Evolutionary conservation across 257 asterid genomes (phyloP).

Genomic region (Penstemon barbatus): DNA sequence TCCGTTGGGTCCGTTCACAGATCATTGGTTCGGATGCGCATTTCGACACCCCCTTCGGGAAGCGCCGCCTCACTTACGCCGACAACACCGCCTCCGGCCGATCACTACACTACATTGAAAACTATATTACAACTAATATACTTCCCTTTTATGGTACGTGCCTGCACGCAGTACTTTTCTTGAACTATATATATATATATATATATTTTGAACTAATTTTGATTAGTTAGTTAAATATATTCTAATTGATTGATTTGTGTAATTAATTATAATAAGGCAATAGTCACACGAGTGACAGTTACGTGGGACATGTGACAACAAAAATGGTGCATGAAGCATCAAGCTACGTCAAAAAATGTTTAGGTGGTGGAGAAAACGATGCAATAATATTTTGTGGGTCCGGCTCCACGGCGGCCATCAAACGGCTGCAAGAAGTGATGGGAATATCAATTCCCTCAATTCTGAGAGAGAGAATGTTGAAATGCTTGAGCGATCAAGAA

Average conservation of each 20-base stretch:
- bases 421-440: constrained; percentile 72
- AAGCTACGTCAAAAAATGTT: constrained; percentile 55
- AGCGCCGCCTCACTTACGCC: constrained; percentile 66
- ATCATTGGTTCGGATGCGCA: constrained; percentile 47
- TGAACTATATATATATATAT: too few species aligned
- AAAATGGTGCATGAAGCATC: constrained; percentile 50
- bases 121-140: constrained; percentile 39
- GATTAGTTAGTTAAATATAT: too few species aligned
- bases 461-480: constrained; percentile 43
- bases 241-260: too few species aligned
- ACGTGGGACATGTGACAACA: constrained; percentile 56
- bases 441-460: constrained; percentile 56
- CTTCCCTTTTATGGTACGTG: constrained; percentile 68
- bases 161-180: too few species aligned
- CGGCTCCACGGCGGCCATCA: constrained; percentile 70
- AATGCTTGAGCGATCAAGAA: constrained; percentile 38
- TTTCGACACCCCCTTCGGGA: constrained; percentile 61
- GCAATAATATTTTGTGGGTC: constrained; percentile 62
- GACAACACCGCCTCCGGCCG: constrained; percentile 86
- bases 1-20: constrained; percentile 63
- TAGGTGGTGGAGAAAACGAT: constrained; percentile 58
- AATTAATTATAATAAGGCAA: constrained; percentile 41
- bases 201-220: too few species aligned
- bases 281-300: constrained; percentile 63
- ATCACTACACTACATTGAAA: constrained; percentile 54